A percentile compares a stretch with the other conserved stretches of the same genome.
These are phyloP conservation scores for Flaveria floridana DNA, from an alignment of 140 eudicot genomes.

Conservation along the genomic window DNA sequence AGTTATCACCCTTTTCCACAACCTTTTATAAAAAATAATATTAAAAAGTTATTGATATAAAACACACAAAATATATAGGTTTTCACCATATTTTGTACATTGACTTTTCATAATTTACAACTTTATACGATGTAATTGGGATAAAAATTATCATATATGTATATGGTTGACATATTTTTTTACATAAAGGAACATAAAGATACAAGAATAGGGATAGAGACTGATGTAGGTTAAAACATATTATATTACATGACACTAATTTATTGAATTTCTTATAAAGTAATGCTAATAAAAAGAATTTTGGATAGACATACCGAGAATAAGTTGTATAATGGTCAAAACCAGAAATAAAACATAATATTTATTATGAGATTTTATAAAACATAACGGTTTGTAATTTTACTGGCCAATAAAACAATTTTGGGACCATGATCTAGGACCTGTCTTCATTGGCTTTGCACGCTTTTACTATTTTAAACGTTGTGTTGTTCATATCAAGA, in stretches of 20 bases:
- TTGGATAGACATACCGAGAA: not conserved
- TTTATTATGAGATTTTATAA: too few species aligned
- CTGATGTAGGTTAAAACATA: too few species aligned
- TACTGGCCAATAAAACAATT: not conserved
- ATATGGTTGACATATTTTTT: not conserved
- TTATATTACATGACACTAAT: too few species aligned
- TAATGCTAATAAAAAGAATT: too few species aligned
- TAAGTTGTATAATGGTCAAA: not conserved
- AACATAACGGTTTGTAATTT: conserved; percentile 8
- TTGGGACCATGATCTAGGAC: conserved; percentile 24
- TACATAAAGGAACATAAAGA: not conserved
- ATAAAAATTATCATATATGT: not conserved
- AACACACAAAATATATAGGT: not conserved
- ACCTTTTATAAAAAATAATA: conserved; percentile 15
- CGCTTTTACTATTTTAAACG: conserved; percentile 13
- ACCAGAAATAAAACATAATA: not conserved
- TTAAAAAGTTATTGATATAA: not conserved
- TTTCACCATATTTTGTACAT: not conserved
- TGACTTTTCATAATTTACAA: not conserved
- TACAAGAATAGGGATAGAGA: too few species aligned
- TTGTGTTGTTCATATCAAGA: not conserved
- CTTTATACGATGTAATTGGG: not conserved
- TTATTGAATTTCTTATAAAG: too few species aligned
- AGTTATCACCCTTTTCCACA: conserved; percentile 33
- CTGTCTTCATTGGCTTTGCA: conserved; percentile 20